Conservation (phyloP, 163 green algal species). For the Chlamydomonas reinhardtii region DNA sequence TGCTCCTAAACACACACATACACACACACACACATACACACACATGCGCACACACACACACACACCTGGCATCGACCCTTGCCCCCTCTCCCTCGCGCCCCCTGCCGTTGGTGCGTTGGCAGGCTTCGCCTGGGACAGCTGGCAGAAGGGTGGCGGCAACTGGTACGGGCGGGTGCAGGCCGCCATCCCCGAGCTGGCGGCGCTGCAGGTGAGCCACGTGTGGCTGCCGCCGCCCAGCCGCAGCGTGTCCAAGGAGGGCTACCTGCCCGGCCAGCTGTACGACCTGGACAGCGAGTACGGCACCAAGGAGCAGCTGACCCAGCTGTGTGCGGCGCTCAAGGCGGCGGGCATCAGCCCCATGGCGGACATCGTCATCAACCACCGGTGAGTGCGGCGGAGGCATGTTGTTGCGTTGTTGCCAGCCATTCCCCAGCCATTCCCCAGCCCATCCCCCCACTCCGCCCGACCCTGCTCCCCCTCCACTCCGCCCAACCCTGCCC, state of each 20-base stretch:
- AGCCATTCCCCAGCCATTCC: too few relatives aligned
- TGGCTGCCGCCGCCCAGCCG: constrained; percentile 89
- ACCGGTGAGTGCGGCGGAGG: constrained; percentile 74
- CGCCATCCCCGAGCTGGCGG: constrained; percentile 54
- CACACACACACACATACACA: too few relatives aligned
- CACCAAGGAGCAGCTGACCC: constrained; percentile 73
- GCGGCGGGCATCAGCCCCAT: constrained; percentile 70
- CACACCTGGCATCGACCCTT: too few relatives aligned
- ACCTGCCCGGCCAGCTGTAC: constrained; percentile 93
- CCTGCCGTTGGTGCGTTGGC: too few relatives aligned
- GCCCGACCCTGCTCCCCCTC: too few relatives aligned
- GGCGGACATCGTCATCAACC: constrained; percentile 93
- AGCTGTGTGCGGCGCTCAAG: constrained; percentile 54
- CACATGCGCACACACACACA: neutral
- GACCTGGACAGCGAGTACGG: constrained; percentile 90
- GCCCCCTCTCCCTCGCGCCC: too few relatives aligned
- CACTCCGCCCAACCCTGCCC: too few relatives aligned
- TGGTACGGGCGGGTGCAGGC: constrained; percentile 58
- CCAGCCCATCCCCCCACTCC: too few relatives aligned
- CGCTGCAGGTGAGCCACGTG: constrained; percentile 74
- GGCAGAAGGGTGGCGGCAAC: constrained; percentile 26
- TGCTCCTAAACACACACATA: too few relatives aligned
- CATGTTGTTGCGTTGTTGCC: too few relatives aligned
- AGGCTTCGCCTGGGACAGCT: constrained; percentile 66
- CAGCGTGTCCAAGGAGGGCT: constrained; percentile 79